These are phyloP conservation scores for Anthracocystis walkeri DNA, from an alignment of 1,284 basidiomycete genomes.

Conservation along the genomic window DNA sequence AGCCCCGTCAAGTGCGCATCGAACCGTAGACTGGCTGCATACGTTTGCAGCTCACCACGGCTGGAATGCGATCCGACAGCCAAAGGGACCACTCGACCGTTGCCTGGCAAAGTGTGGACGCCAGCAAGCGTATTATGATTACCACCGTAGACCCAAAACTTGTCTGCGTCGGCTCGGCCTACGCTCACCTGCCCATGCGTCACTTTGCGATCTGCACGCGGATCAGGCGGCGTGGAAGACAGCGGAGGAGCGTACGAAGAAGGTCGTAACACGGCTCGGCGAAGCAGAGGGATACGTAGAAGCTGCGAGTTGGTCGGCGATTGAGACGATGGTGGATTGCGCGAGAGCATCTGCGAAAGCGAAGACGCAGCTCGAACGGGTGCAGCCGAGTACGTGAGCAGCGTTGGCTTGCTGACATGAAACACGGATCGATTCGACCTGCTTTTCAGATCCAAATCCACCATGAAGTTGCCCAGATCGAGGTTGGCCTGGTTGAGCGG, in stretches of 20 bases:
- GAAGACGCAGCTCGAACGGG: slow-evolving; percentile 42
- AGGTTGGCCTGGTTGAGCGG: slow-evolving; percentile 63
- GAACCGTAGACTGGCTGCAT: slow-evolving; percentile 58
- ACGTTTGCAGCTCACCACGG: slow-evolving; percentile 64
- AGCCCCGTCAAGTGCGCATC: slow-evolving; percentile 65
- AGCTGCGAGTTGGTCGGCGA: slow-evolving; percentile 49
- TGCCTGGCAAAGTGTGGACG: slow-evolving; percentile 24
- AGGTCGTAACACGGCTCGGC: slow-evolving; percentile 49
- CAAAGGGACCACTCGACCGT: slow-evolving; percentile 21
- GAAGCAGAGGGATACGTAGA: slow-evolving; percentile 56
- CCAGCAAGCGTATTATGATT: slow-evolving; percentile 39
- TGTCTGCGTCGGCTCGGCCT: slow-evolving; percentile 55
- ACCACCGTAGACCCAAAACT: slow-evolving; percentile 60
- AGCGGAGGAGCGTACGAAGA: slow-evolving; percentile 36
- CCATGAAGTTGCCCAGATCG: slow-evolving; percentile 67
- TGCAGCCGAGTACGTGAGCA: slow-evolving; percentile 42
- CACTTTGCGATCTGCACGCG: slow-evolving; percentile 39
- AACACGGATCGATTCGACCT: slow-evolving; percentile 31
- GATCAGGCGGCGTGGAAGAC: slow-evolving; percentile 21
- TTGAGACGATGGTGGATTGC: slow-evolving; percentile 30
- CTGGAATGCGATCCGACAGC: slow-evolving; percentile 48
- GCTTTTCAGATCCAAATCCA: slow-evolving; percentile 54
- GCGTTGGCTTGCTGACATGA: slow-evolving; percentile 48
- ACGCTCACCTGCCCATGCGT: slow-evolving; percentile 49
- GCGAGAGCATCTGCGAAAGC: slow-evolving; percentile 47